These are phyloP conservation scores for Ceratocystis albifundus DNA, from an alignment of 2,329 filamentous ascomycete genomes.

Conservation along the genomic window DNA sequence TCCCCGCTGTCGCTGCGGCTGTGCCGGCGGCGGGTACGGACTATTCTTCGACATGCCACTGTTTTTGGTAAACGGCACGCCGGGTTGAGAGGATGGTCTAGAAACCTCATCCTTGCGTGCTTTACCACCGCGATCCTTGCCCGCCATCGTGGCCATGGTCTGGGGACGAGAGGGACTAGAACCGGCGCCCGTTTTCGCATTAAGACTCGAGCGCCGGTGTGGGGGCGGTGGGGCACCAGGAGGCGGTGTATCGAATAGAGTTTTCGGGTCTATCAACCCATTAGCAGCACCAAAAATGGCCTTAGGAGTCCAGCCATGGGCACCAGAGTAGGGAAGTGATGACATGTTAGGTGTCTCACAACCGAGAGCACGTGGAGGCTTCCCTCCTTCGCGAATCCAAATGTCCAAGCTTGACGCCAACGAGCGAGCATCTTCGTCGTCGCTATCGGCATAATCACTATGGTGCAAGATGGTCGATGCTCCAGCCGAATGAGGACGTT, in stretches of 20 bases:
- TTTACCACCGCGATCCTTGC: constrained; percentile 19
- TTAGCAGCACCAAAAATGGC: constrained; percentile 35
- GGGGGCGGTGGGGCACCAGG: constrained; percentile 39
- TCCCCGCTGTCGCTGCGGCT: constrained; percentile 29
- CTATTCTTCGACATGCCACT: constrained; percentile 17
- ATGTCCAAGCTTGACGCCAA: constrained; percentile 43
- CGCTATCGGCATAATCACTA: constrained; percentile 36
- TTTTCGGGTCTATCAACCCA: constrained; percentile 28
- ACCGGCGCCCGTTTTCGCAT: constrained; percentile 34
- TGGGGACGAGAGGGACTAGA: constrained; percentile 15
- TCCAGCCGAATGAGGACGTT: constrained; percentile 38
- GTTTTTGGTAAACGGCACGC: constrained; percentile 15
- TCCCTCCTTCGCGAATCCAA: constrained; percentile 46
- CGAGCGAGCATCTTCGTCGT: constrained; percentile 35
- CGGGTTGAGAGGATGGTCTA: constrained; percentile 19
- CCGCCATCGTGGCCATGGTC: constrained; percentile 14
- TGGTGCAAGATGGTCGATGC: constrained; percentile 36
- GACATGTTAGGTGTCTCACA: constrained; percentile 43
- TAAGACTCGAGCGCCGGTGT: constrained; percentile 43
- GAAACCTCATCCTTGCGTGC: constrained; percentile 13
- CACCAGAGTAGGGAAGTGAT: constrained; percentile 37
- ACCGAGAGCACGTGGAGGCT: constrained; percentile 31
- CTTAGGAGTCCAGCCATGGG: constrained; percentile 38
- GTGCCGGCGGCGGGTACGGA: constrained; percentile 19
- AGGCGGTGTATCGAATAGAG: constrained; percentile 26